phyloP scores from a whole-genome alignment of 768 basidiomycete species.

The Leccinum disarticulatum region DNA sequence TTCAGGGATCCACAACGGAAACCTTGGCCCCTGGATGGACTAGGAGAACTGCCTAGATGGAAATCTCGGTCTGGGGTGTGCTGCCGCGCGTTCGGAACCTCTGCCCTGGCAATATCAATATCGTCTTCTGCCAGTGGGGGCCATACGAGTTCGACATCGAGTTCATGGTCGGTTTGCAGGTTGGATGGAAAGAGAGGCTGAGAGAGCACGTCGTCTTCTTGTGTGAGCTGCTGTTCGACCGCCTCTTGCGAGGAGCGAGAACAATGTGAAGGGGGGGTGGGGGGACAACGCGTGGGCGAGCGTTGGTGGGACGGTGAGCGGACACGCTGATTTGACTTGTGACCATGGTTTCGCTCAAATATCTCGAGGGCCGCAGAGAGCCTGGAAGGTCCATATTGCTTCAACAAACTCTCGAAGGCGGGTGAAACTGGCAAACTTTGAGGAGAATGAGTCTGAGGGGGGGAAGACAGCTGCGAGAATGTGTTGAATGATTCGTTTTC shows the following conservation, averaged over 20 bases:
- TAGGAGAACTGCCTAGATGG: slow-evolving; percentile 1
- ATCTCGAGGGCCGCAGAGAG: slow-evolving; percentile 19
- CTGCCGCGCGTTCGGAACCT: neutral
- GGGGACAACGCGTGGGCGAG: slow-evolving; percentile 9
- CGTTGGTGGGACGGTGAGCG: neutral
- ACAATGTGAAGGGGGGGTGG: slow-evolving; percentile 28
- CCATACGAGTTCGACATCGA: slow-evolving; percentile 27
- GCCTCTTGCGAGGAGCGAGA: slow-evolving; percentile 40
- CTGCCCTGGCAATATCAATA: slow-evolving; percentile 1
- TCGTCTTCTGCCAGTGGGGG: slow-evolving; percentile 19
- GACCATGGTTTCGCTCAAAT: slow-evolving; percentile 18
- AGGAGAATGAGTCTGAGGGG: slow-evolving; percentile 13
- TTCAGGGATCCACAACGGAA: slow-evolving; percentile 25
- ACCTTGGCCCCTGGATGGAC: slow-evolving; percentile 11
- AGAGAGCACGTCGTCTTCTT: slow-evolving; percentile 29
- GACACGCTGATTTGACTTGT: slow-evolving; percentile 1
- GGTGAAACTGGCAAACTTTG: slow-evolving; percentile 21
- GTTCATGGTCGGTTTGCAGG: slow-evolving; percentile 8
- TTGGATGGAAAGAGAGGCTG: slow-evolving; percentile 3
- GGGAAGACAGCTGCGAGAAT: slow-evolving; percentile 26
- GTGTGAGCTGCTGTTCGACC: slow-evolving; percentile 52
- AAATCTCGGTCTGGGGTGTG: neutral
- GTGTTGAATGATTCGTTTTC: slow-evolving; percentile 11
- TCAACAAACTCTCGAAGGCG: slow-evolving; percentile 16
- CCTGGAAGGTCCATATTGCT: slow-evolving; percentile 5